Evolutionary conservation across 208 protist species (phyloP), one percentile per base, ranked within the genome.

Genomic region (Balamuthia mandrillaris): DNA sequence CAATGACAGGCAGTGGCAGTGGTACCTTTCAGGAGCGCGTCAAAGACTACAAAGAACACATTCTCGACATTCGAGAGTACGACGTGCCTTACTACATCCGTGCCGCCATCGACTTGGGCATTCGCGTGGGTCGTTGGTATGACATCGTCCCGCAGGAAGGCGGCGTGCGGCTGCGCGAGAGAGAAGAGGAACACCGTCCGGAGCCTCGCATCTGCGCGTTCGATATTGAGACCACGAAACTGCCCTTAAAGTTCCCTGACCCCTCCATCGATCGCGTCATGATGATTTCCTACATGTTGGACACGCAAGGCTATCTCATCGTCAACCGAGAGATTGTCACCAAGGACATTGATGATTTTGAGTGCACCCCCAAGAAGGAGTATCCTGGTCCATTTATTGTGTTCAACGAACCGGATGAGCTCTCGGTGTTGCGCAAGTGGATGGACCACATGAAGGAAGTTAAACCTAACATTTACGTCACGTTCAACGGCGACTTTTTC

Each of bases 251-350:
- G 87, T 99, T 99, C 89, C 98, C 99, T 31, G 97, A 99, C 84
- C 37, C 90, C 0, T 88, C 96, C 60, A 92, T 94, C 16, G 98
- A 99, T 93, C 90, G 95, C 81, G 98, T 99, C 47, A 99, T 99
- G 93, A 99, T 99, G 98, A 99, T 99, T 72, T 99, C 99, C 3
- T 99, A 99, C 92, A 99, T 99, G 98, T 78, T 99, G 7, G 98
- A 99, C 88, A 95, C 96, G 0, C 93, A 98, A 61, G 98, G 97
- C 33, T 99, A 97, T 88, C 90, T 99, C 12, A 99, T 99, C 85
- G 89, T 98, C 51, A 99, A 99, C 91, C 87, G 98, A 60, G 94
- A 98, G 66, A 98, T 99, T 86, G 97, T 99, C 2, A 91, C 94
- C 10, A 94, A 94, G 78, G 97, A 99, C 91, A 99, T 99, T 81